Conservation (phyloP, 176 grass and related monocot species). For the Rhynchospora tenuis region DNA sequence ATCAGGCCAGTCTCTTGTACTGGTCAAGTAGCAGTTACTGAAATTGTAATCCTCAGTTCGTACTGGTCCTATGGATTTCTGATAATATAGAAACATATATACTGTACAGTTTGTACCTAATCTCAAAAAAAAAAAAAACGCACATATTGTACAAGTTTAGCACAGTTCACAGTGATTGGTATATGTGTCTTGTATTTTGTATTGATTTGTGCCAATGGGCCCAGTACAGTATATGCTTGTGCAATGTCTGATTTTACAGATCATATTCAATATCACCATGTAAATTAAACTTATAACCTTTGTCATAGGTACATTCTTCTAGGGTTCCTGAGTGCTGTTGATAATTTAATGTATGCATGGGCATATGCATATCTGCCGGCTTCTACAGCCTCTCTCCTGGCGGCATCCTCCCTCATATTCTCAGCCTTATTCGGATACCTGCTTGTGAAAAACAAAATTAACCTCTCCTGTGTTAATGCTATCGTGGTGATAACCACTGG, state of each 20-base stretch:
- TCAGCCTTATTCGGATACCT: slow-evolving; percentile 59
- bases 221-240: not conserved
- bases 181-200: not conserved
- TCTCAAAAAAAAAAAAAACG: too few relatives aligned
- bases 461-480: slow-evolving; percentile 55
- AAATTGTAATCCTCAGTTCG: not conserved
- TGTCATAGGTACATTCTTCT: slow-evolving; percentile 39
- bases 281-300: not conserved
- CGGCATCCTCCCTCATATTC: slow-evolving; percentile 74
- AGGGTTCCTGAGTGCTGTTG: slow-evolving; percentile 70
- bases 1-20: too few relatives aligned
- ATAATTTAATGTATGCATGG: slow-evolving; percentile 93
- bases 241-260: not conserved
- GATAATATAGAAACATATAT: not conserved
- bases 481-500: slow-evolving; percentile 63
- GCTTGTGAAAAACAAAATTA: slow-evolving; percentile 58
- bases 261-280: not conserved
- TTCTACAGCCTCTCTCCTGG: slow-evolving; percentile 75
- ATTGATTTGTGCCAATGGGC: not conserved
- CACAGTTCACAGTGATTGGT: not conserved
- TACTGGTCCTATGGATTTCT: not conserved
- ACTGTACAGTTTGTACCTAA: not conserved
- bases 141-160: not conserved
- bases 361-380: slow-evolving; percentile 82
- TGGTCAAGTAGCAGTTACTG: not conserved